Evolutionary conservation across 2,329 filamentous ascomycete species (phyloP), one percentile per base, ranked within the genome.

Genomic region (Elsinoe fawcettii): DNA sequence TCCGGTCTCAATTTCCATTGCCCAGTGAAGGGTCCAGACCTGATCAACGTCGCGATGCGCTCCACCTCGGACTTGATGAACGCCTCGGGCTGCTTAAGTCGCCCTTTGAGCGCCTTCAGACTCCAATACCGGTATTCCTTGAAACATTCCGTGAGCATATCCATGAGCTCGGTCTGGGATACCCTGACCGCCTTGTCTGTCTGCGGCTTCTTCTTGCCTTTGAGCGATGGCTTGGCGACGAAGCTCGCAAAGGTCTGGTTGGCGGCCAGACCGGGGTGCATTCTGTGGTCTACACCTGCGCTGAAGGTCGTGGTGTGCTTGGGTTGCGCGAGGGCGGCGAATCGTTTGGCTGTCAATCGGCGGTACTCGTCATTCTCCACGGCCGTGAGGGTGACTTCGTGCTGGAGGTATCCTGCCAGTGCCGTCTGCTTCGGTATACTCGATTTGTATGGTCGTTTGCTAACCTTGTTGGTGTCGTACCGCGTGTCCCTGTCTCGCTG

Each of bases 181-280:
- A 97, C 91, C 73, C 93, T 91, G 32, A 89, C 87, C 25, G 88
- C 86, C 76, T 97, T 96, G 73, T 89, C 85, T 65, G 88, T 85
- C 69, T 62, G 68, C 60, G 60, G 74, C 73, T 66, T 84, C 71
- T 85, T 65, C 58, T 57, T 62, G 49, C 60, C 60, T 36, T 61
- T 60, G 55, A 63, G 67, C n/a, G 69, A 66, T 11, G 66, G 58
- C 49, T 39, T 36, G 2, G 65, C 65, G 37, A 69, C 69, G 49
- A 75, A 70, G 23, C 66, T 68, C 23, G 61, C 51, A 55, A 68
- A 69, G 20, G 67, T 59, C 9, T 66, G 62, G 11, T 23, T 20
- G 6, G 69, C 66, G 3, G 67, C 63, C 11, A 70, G 62, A 46
- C 71, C 70, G 18, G 67, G 68, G 36, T 55, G 70, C 49, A 64